Base-by-base conservation (phyloP, 1,139 yeast genomes). In the Taiozyma onychis region DNA sequence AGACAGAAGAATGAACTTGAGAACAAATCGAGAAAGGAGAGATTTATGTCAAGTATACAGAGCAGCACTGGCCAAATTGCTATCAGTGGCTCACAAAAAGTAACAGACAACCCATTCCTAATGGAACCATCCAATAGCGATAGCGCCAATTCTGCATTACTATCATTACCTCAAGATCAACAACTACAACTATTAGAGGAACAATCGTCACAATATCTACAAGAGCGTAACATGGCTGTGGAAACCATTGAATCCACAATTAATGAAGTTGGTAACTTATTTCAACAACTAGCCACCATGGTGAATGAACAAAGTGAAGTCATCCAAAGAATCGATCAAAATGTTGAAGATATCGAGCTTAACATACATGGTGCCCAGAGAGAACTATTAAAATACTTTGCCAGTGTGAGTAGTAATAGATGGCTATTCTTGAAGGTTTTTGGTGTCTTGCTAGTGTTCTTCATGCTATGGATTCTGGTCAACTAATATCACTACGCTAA, bases 291-390 rank as follows among this genome's bases (percentile, higher is more conserved):
- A 61, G 97, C 98, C 3, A 87, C 96, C 2, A 91, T 93, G 98
- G 97, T 93, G 13, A 91, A 89, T 54, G 99, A 95, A 67, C 99
- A 93, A 69, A 95, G 98, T 43, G 99, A 93, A 62, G 88, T 86
- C 28, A 93, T 93, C 51, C 99, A 93, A 67, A 76, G 98, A 63
- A 93, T 93, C 56, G 99, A 95, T 68, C 90, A 85, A 51, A 91
- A 93, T 65, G 96, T 96, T 5, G 97, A 91, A 59, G 98, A 95
- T 62, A 89, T 93, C 48, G 83, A 88, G 60, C 67, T 91, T 64
- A 93, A 91, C 66, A 91, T 93, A 18, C 72, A 80, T 35, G 98
- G 98, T 1, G 99, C 99, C 0, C 99, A 95, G 66, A 75, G 98
- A 52, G 98, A 93, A 66, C 76, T 93, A 59, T 73, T 93, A 61